Evolutionary conservation across 805 yeast species (phyloP).

Genomic region (Kregervanrija fluxuum): DNA sequence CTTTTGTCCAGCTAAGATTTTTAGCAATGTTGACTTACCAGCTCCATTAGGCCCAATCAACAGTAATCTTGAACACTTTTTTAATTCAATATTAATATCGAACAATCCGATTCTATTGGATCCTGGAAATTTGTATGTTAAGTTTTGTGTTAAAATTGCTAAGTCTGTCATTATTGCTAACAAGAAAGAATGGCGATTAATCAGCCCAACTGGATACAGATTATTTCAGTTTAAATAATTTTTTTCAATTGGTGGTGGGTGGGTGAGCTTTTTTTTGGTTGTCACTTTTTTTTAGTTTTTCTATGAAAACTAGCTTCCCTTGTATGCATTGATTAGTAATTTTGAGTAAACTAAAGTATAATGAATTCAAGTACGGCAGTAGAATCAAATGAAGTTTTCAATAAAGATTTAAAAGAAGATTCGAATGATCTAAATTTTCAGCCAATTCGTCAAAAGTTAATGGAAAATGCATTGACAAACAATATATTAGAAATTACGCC

Average conservation of each 20-base stretch:
- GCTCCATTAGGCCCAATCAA: constrained; percentile 96
- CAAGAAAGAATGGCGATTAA: constrained; percentile 2
- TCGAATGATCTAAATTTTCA: constrained; percentile 9
- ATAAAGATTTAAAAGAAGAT: constrained; percentile 13
- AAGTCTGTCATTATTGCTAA: neutral
- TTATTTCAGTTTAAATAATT: too few relatives aligned
- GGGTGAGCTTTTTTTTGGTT: too few relatives aligned
- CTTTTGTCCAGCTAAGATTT: constrained; percentile 86
- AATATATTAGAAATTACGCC: constrained; percentile 68
- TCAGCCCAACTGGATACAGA: too few relatives aligned
- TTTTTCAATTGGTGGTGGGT: too few relatives aligned
- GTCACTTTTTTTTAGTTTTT: too few relatives aligned
- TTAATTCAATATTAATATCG: constrained; percentile 52
- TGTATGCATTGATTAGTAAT: too few relatives aligned
- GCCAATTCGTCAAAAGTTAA: constrained; percentile 15
- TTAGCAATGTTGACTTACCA: constrained; percentile 85
- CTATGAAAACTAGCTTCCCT: too few relatives aligned
- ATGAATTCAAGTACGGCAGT: too few relatives aligned
- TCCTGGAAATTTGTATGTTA: constrained; percentile 63
- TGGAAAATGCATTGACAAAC: constrained; percentile 33
- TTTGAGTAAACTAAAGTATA: too few relatives aligned
- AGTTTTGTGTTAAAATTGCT: constrained; percentile 52
- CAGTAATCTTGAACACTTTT: constrained; percentile 68
- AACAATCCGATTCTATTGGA: constrained; percentile 58
- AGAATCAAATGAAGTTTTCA: too few relatives aligned